Evolutionary conservation across 306 rosid genomes (phyloP).

Genomic region (Pterocarpus santalinus): DNA sequence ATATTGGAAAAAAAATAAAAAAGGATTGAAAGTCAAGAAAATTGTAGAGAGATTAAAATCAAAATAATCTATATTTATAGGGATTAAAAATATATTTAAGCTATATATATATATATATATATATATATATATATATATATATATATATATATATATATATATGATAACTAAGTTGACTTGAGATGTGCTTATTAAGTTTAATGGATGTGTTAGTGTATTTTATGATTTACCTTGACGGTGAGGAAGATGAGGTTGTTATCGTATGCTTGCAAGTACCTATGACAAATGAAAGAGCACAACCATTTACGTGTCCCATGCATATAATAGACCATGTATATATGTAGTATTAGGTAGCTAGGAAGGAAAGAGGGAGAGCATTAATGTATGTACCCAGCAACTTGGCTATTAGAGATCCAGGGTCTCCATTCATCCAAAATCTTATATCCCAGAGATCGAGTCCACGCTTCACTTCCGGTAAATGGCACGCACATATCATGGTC

Average conservation of each 20-base stretch:
- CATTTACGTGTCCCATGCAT: not conserved
- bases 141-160: too few species aligned
- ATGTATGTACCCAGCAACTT: constrained; percentile 68
- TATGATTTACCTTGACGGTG: constrained; percentile 47
- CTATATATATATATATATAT: too few species aligned
- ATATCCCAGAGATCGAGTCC: constrained; percentile 80
- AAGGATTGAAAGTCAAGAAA: too few species aligned
- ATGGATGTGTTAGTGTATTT: not conserved
- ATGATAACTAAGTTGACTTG: not conserved
- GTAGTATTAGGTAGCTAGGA: not conserved
- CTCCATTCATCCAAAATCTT: constrained; percentile 70
- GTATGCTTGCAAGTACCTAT: constrained; percentile 50
- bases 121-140: too few species aligned
- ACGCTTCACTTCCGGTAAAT: constrained; percentile 77
- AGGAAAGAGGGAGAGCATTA: not conserved
- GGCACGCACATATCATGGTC: constrained; percentile 94
- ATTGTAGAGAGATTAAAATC: too few species aligned
- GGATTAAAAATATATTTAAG: not conserved
- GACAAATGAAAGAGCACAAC: not conserved
- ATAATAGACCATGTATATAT: too few species aligned
- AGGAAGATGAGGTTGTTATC: constrained; percentile 51
- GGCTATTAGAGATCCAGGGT: constrained; percentile 63
- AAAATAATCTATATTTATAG: too few species aligned
- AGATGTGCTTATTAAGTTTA: not conserved
- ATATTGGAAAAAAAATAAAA: too few species aligned